Evolutionary conservation across 225 moss, liverwort and hornwort genomes (phyloP), one percentile per base, ranked within the genome.

Genomic region (Marchantia polymorpha): DNA sequence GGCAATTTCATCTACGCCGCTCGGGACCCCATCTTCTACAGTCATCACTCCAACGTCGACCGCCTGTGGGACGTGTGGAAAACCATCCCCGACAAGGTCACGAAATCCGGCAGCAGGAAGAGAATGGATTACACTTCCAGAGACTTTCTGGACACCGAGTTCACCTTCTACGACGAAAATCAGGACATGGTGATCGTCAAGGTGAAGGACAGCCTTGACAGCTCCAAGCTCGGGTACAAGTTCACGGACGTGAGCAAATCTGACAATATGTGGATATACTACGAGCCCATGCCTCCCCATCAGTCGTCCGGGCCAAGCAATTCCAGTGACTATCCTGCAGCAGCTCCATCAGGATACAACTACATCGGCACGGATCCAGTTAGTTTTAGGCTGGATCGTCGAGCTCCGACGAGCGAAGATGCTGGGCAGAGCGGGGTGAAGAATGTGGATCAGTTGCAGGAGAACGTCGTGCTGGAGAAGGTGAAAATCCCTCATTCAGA

Each of bases 251-350:
- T 20, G 56, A 13, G 15, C 2, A 80, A 78, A 23, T 63, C 80
- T 10, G 84, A 88, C 3, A 86, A 86, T 30, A 73, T 82, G 17
- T 88, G 88, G 86, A 6, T 76, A 48, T 7, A 63, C 14, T 77
- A 89, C 48, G 27, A 39, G 8, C 76, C 85, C 60, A 48, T 72
- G 4, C 50, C 82, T 63, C 72, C 83, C n/a, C 64, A 8, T 49
- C 71, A 81, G 61, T 69, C 76, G 1, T 27, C 46, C 7, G 14
- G 29, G 65, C 65, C 72, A 15, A 74, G 73, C 78, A 30, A 79
- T 11, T 79, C 79, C 52, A 70, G 55, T 11, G 16, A 52, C 11
- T 14, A 74, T 1, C 9, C 56, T n/a, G 27, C 64, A 0, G 12
- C 68, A 22, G 48, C 48, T 3, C 73, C 79, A 56, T 56, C 72